These are phyloP conservation scores for Neofusicoccum parvum DNA, from an alignment of 2,329 filamentous ascomycete genomes.

Conservation along the genomic window DNA sequence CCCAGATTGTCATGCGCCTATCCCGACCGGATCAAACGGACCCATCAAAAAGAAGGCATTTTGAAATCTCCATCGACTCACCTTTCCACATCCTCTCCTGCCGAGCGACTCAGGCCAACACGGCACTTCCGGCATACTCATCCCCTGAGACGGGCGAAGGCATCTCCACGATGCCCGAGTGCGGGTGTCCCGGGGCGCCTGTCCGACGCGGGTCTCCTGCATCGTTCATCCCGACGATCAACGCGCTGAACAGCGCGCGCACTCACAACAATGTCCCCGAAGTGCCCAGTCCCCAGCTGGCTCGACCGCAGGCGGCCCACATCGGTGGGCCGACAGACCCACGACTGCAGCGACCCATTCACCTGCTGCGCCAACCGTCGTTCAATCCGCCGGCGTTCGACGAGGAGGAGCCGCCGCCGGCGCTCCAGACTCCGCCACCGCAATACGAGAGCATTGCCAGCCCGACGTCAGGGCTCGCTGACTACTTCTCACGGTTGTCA, in stretches of 20 bases:
- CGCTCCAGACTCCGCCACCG: slow-evolving; percentile 77
- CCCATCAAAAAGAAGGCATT: slow-evolving; percentile 78
- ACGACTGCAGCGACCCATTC: slow-evolving; percentile 70
- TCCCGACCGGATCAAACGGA: slow-evolving; percentile 81
- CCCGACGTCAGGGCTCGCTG: slow-evolving; percentile 70
- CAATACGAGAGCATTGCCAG: slow-evolving; percentile 80
- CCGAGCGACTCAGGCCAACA: slow-evolving; percentile 89
- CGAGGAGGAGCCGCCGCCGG: slow-evolving; percentile 74
- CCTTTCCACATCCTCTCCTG: slow-evolving; percentile 93
- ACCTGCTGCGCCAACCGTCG: slow-evolving; percentile 78
- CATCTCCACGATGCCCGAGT: slow-evolving; percentile 50
- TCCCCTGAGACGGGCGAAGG: slow-evolving; percentile 48
- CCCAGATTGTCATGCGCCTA: slow-evolving; percentile 87
- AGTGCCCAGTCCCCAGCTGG: slow-evolving; percentile 48
- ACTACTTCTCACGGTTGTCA: slow-evolving; percentile 83
- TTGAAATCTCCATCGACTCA: slow-evolving; percentile 95
- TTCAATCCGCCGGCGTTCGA: slow-evolving; percentile 89
- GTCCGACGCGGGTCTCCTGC: slow-evolving; percentile 51
- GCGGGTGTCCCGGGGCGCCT: slow-evolving; percentile 69
- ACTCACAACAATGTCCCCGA: slow-evolving; percentile 30
- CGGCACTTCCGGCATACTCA: slow-evolving; percentile 78
- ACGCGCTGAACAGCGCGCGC: slow-evolving; percentile 52
- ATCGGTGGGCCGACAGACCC: slow-evolving; percentile 48
- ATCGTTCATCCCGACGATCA: slow-evolving; percentile 58
- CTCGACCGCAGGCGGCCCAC: slow-evolving; percentile 53